Percentiles rank a stretch among this genome's conserved stretches.
Conservation (phyloP, 768 basidiomycete species). For the Mycena filopes region DNA sequence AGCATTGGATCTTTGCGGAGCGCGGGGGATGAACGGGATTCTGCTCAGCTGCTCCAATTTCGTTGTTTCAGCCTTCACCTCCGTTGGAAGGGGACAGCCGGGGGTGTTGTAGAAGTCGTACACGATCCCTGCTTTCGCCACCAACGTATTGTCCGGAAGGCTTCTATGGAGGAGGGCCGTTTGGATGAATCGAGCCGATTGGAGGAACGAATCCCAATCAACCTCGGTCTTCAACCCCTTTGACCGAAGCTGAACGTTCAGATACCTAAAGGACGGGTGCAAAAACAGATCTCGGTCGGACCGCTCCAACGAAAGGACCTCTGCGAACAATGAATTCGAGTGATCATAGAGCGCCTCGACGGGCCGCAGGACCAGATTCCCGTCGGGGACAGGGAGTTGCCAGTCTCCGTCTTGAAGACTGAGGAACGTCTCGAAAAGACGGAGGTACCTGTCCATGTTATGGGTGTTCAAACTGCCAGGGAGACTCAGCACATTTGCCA, state of each 20-base stretch:
- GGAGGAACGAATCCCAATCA: constrained; percentile 27
- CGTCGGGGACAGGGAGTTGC: constrained; percentile 27
- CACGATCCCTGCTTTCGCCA: constrained; percentile 19
- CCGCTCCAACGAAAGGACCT: constrained; percentile 18
- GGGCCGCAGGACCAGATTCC: constrained; percentile 13
- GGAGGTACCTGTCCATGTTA: constrained; percentile 3
- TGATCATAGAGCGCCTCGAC: constrained; percentile 22
- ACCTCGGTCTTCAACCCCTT: constrained; percentile 13
- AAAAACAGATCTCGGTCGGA: constrained; percentile 12
- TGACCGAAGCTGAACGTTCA: constrained; percentile 4
- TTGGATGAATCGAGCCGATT: constrained; percentile 26
- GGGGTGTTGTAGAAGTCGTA: constrained; percentile 12
- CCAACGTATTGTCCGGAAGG: constrained; percentile 15
- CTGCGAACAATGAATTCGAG: constrained; percentile 22
- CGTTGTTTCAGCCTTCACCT: neutral
- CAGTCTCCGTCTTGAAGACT: constrained; percentile 7
- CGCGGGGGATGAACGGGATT: constrained; percentile 25
- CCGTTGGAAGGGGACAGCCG: too few species aligned
- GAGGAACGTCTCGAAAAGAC: constrained; percentile 15
- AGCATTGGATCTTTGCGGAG: constrained; percentile 8
- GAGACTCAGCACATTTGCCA: constrained; percentile 18
- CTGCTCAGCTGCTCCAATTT: constrained; percentile 21
- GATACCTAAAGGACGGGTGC: constrained; percentile 19
- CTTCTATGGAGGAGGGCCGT: constrained; percentile 10
- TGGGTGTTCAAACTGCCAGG: constrained; percentile 1